Evolutionary conservation across 2,329 filamentous ascomycete species (phyloP).

Genomic region (Rutstroemia sydowiana): DNA sequence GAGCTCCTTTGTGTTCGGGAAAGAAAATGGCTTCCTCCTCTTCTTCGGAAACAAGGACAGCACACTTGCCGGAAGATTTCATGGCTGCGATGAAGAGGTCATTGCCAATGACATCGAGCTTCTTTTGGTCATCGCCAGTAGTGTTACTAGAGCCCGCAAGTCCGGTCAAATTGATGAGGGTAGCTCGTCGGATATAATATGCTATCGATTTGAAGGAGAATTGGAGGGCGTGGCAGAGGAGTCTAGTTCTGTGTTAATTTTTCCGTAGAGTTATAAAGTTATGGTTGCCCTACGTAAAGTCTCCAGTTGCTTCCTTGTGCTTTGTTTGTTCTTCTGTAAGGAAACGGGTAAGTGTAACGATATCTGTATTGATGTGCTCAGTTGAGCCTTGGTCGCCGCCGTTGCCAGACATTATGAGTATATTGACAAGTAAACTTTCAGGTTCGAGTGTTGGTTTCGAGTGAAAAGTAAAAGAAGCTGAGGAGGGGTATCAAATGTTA

Average conservation of each 20-base stretch:
- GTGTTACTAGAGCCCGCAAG: constrained; percentile 91
- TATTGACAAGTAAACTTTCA: constrained; percentile 2
- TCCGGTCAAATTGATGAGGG: constrained; percentile 89
- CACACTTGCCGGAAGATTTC: constrained; percentile 84
- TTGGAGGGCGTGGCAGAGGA: constrained; percentile 94
- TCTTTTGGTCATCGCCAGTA: constrained; percentile 98
- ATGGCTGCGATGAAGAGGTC: constrained; percentile 96
- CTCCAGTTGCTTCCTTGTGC: constrained; percentile 89
- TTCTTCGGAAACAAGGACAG: constrained; percentile 93
- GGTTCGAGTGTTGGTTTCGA: neutral
- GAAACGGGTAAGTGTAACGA: constrained; percentile 90
- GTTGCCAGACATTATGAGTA: constrained; percentile 19
- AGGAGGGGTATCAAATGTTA: neutral
- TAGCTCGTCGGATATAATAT: constrained; percentile 96
- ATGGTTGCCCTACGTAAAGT: constrained; percentile 75
- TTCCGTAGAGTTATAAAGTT: neutral
- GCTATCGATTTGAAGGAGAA: constrained; percentile 99
- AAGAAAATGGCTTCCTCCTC: constrained; percentile 91
- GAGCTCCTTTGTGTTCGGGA: constrained; percentile 62
- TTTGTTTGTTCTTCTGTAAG: constrained; percentile 94
- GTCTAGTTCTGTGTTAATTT: constrained; percentile 41
- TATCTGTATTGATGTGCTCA: constrained; percentile 91
- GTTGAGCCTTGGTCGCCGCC: constrained; percentile 33
- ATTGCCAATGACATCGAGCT: constrained; percentile 98
- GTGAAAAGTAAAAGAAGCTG: neutral